Base-by-base conservation (phyloP, 352 stramenopile species). In the Poterioochromonas sp. region DNA sequence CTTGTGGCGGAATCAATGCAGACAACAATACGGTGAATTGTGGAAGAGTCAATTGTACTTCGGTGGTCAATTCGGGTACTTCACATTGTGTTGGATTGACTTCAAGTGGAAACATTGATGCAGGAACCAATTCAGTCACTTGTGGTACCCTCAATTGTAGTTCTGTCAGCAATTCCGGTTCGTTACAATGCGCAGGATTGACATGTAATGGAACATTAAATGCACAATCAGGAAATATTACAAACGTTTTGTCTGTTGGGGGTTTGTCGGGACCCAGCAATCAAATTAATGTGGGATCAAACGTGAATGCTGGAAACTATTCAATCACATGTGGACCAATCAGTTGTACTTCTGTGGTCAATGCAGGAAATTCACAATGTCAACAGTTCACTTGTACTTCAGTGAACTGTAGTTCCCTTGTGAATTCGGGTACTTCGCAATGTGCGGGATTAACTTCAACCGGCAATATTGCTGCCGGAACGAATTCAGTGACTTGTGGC, bases 141-240 rank as follows among this genome's bases (percentile, higher is more conserved):
- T 68, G 58, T 68, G 58, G 58, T 68, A 68, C 58, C 58, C 58
- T 68, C 58, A 68, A 68, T 68, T 68, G 58, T 68, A 68, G 58
- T 68, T 68, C 58, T 68, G 58, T 68, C 58, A 68, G 58, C 58
- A 68, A 68, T 68, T 68, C 58, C 58, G 58, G 58, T 68, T 68
- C 58, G 58, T 68, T 68, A 68, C 58, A 68, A 68, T 68, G 58
- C 58, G 58, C 58, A 68, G 58, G 58, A 68, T 68, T 68, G 58
- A 68, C 58, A 68, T 68, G 58, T 68, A 68, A 68, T 68, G 58
- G 58, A 68, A 68, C 58, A 68, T 68, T 68, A 68, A 68, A 68
- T 68, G 58, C 58, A 68, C 58, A 68, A 68, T 68, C 58, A 68
- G 58, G 58, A 68, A 68, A 68, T 68, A 68, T 68, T 68, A 68